These are phyloP conservation scores for Crassisporium funariophilum DNA, from an alignment of 768 basidiomycete genomes.

Conservation along the genomic window DNA sequence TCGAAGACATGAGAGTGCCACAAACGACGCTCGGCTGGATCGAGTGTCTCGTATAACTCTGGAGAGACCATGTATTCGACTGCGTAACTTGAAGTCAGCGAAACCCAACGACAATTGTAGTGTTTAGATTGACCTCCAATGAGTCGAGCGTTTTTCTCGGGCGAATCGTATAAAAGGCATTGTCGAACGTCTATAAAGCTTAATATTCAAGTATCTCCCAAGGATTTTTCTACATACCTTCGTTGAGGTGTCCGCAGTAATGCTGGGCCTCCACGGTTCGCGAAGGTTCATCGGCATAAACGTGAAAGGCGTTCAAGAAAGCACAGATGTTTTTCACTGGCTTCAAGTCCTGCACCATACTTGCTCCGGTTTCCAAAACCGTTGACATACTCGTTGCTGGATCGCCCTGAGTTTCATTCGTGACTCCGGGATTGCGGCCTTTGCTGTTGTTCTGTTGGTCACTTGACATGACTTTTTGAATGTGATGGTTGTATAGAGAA, in stretches of 20 bases:
- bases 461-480: no score
- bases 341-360: conserved; percentile 13
- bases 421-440: no score
- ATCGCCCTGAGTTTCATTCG: conserved; percentile 6
- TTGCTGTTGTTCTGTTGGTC: no score
- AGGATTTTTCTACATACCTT: conserved; percentile 9
- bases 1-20: conserved; percentile 24
- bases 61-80: conserved; percentile 23
- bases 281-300: conserved; percentile 18
- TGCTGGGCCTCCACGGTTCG: conserved; percentile 15
- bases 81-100: neutral
- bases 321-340: conserved; percentile 18
- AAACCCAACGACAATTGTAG: no score
- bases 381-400: conserved; percentile 5
- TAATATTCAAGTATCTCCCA: neutral
- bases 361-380: conserved; percentile 10
- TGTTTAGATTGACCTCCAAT: conserved; percentile 16
- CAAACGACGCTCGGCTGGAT: conserved; percentile 15
- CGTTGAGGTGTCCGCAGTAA: conserved; percentile 17
- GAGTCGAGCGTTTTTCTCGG: conserved; percentile 17
- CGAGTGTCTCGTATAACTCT: conserved; percentile 15
- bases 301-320: conserved; percentile 18
- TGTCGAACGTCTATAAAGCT: conserved; percentile 16
- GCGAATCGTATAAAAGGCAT: conserved; percentile 21
- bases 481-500: no score